Base-by-base conservation (phyloP, 345 rosid species). In the Microthlaspi erraticum region DNA sequence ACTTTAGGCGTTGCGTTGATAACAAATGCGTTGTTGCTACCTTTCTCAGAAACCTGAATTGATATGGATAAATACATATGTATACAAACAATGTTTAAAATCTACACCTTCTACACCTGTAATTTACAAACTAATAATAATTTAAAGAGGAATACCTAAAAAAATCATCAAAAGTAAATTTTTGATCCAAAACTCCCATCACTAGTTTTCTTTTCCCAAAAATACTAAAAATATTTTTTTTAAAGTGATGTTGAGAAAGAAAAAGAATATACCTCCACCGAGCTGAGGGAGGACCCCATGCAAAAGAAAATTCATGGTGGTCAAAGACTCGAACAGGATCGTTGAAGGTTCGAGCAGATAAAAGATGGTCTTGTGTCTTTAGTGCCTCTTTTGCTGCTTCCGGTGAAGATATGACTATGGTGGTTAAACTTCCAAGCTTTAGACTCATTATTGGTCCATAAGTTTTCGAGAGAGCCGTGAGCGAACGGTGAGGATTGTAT, bases 371-470 rank as follows among this genome's bases (percentile, higher is more conserved):
- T 2, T 80, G 71, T 13, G 70, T 78, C 8, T 71, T 67, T 5
- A 72, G 49, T 18, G 46, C 76, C 32, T 53, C 63, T 42, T 38
- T 72, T 9, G 48, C 71, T 16, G 57, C 64, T 53, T 72, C 56
- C 10, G 76, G 64, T 41, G 70, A 72, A 54, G 70, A 10, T 50
- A 72, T 8, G 10, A 63, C 70, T 8, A 72, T 34, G 10, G 76
- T 10, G 9, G 44, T 72, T 41, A 72, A 10, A 23, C 26, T 33
- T 34, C 76, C 76, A 19, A 72, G 56, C 64, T 64, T 61, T 11
- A 82, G 72, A 51, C 65, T 56, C 72, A 82, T 82, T 31, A 84
- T 60, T 6, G 81, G 84, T 55, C 84, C 88, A 31, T 80, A 64
- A 0, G 46, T 60, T 55, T 73, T 60, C 19, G 84, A 75, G 11